These are phyloP conservation scores for Neofusicoccum laricinum DNA, from an alignment of 2,329 filamentous ascomycete genomes.

Conservation along the genomic window DNA sequence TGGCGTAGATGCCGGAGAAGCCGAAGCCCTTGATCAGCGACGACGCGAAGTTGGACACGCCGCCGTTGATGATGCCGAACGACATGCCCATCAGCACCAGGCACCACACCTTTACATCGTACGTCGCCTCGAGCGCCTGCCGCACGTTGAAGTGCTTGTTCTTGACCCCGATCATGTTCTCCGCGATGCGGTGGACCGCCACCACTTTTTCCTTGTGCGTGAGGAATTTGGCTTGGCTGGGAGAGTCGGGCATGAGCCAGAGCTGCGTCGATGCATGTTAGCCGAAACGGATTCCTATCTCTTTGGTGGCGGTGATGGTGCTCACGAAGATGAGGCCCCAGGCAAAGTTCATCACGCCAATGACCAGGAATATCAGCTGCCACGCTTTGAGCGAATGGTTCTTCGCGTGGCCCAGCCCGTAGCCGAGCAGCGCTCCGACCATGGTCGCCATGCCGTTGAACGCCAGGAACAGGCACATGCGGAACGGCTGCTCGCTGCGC, in stretches of 20 bases:
- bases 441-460: slow-evolving; percentile 40
- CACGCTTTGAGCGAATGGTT: slow-evolving; percentile 27
- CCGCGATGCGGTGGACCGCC: slow-evolving; percentile 39
- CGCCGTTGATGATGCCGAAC: slow-evolving; percentile 50
- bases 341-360: slow-evolving; percentile 35
- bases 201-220: slow-evolving; percentile 39
- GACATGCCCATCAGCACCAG: slow-evolving; percentile 41
- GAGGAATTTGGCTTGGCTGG: slow-evolving; percentile 35
- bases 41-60: slow-evolving; percentile 50
- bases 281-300: not conserved
- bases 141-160: slow-evolving; percentile 34
- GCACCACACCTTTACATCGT: slow-evolving; percentile 41
- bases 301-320: not conserved
- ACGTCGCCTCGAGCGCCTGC: slow-evolving; percentile 40
- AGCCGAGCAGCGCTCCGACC: slow-evolving; percentile 35
- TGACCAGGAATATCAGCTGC: slow-evolving; percentile 39
- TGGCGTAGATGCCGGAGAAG: slow-evolving; percentile 40
- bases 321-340: slow-evolving; percentile 32
- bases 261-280: slow-evolving; percentile 16
- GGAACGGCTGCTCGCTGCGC: slow-evolving; percentile 39
- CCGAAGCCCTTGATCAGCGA: slow-evolving; percentile 46
- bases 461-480: slow-evolving; percentile 44
- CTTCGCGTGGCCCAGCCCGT: slow-evolving; percentile 33
- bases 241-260: slow-evolving; percentile 37
- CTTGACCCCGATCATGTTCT: slow-evolving; percentile 43